Evolutionary conservation across 192 early-diverging fungal genomes (phyloP), one percentile per base, ranked within the genome.

Genomic region (Backusella macrospora): DNA sequence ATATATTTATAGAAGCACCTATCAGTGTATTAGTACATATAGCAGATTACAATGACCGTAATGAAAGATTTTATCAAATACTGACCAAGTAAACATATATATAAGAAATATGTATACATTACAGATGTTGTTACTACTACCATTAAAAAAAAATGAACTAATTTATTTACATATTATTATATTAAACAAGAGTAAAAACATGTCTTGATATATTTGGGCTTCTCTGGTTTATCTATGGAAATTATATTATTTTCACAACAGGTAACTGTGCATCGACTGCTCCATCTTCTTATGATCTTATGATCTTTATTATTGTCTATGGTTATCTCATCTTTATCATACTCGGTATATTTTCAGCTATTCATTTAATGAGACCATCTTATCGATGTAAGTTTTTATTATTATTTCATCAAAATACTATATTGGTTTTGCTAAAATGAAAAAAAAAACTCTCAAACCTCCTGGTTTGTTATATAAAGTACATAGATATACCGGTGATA

Each of bases 161-260:
- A 10, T 26, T 59, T 26, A 12, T 23, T 59, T 23, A 59, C 0
- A 26, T 3, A 10, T 59, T 26, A 13, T 12, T 59, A 59, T 26
- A 59, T 26, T 34, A 34, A 34, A 34, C n/a, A 34, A 59, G 75
- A 23, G 48, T 88, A 37, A 90, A 88, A 80, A 83, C 84, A 8
- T 65, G 84, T 48, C 76, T 91, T 4, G 86, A 90, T 68, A 23
- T 89, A 15, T 79, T 87, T 75, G 80, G 85, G 14, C 76, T 86
- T n/a, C 76, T 89, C 8, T 82, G 90, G 84, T 93, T 91, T 68
- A 75, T 93, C 38, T 70, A 85, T 65, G 92, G 90, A 74, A 94
- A 93, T 75, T 90, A 89, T 73, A 87, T 89, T 71, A 72, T 91
- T 29, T 93, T 93, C 34, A 63, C 72, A 59, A 59, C 79, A 82